These are phyloP conservation scores for Thalassiosira livingstoniorum DNA, from an alignment of 352 stramenopile species.

Conservation along the genomic window DNA sequence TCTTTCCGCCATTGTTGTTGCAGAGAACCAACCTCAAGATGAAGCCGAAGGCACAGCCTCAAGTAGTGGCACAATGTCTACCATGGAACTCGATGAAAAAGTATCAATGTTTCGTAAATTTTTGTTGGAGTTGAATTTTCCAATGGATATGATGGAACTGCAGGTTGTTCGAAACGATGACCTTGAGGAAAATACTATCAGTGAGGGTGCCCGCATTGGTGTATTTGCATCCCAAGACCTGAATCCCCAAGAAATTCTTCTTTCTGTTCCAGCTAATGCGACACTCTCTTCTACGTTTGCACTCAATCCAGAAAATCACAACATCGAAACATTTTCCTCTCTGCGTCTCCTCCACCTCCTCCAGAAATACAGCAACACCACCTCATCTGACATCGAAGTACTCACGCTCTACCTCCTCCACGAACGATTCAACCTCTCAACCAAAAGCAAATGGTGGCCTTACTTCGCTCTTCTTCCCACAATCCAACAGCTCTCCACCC, in stretches of 20 bases:
- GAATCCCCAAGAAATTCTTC: constrained; percentile 83
- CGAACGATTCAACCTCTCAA: constrained; percentile 85
- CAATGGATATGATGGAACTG: constrained; percentile 54
- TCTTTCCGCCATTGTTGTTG: no score
- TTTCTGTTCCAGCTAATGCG: constrained; percentile 84
- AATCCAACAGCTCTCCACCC: constrained; percentile 58
- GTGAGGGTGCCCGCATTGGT: constrained; percentile 45
- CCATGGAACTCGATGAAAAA: constrained; percentile 25
- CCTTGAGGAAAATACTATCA: no score
- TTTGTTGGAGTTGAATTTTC: constrained; percentile 50
- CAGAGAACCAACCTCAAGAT: no score
- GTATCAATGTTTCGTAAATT: constrained; percentile 48
- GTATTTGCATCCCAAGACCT: constrained; percentile 76
- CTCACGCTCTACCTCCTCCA: constrained; percentile 88
- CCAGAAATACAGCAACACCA: constrained; percentile 20
- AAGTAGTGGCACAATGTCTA: no score
- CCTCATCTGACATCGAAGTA: constrained; percentile 76
- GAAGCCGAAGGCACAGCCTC: no score
- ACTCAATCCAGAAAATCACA: no score
- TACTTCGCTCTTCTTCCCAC: constrained; percentile 90
- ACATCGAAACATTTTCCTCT: no score
- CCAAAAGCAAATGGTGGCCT: constrained; percentile 85
- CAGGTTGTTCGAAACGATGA: constrained; percentile 33
- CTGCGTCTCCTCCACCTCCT: no score
- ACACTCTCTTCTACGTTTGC: no score